Evolutionary conservation across 345 rosid species (phyloP).

Genomic region (Rhodomyrtus tomentosa): DNA sequence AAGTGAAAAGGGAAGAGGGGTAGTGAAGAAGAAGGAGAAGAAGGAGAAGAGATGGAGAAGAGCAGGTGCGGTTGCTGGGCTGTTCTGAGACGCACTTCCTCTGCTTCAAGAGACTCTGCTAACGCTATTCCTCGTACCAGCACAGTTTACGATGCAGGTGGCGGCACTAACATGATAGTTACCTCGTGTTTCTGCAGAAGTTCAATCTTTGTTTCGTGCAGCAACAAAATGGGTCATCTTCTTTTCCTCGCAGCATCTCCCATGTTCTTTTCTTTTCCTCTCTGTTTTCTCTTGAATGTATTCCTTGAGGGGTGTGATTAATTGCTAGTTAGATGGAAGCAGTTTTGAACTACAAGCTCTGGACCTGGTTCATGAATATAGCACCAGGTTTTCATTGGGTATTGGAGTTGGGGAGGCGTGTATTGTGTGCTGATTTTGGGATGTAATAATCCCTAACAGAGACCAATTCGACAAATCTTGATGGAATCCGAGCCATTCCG

Average conservation of each 20-base stretch:
- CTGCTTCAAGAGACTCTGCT: conserved; percentile 45
- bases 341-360: neutral
- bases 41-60: conserved; percentile 13
- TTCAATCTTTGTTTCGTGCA: neutral
- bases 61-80: conserved; percentile 61
- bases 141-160: conserved; percentile 76
- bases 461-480: neutral
- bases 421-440: neutral
- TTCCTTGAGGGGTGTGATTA: neutral
- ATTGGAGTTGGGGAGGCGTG: neutral
- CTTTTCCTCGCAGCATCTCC: neutral
- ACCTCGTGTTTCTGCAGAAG: neutral
- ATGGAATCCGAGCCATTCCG: neutral
- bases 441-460: neutral
- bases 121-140: conserved; percentile 60
- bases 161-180: neutral
- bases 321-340: neutral
- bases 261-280: neutral
- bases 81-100: conserved; percentile 37
- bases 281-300: neutral
- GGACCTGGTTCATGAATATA: neutral
- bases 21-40: neutral
- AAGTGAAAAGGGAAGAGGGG: neutral
- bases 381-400: neutral
- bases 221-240: neutral